phyloP scores from a whole-genome alignment of 805 yeast species.

The Metschnikowia cubensis region DNA sequence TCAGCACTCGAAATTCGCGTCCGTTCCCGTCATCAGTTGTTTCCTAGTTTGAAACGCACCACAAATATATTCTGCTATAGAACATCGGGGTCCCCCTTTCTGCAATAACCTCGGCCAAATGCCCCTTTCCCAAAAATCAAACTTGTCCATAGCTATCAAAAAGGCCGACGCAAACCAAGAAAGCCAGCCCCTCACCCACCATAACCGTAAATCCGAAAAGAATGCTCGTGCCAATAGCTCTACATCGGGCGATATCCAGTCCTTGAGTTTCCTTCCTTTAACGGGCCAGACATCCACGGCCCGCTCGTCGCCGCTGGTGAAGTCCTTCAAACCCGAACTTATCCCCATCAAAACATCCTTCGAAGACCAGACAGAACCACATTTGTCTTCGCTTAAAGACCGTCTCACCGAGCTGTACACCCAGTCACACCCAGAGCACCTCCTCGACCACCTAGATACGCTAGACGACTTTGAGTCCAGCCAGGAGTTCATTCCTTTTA shows the following conservation, averaged over 20 bases:
- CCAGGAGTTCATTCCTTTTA: conserved; percentile 5
- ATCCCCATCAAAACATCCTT: conserved; percentile 37
- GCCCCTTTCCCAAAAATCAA: conserved; percentile 32
- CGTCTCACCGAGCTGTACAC: conserved; percentile 17
- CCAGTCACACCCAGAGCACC: conserved; percentile 2
- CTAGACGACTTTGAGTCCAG: conserved; percentile 9
- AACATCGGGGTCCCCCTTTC: not conserved
- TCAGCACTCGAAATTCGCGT: not conserved
- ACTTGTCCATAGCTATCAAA: conserved; percentile 42
- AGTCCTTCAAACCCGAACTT: conserved; percentile 33
- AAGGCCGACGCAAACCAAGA: conserved; percentile 33
- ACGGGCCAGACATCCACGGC: conserved; percentile 19
- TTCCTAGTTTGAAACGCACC: conserved; percentile 2
- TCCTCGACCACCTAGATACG: conserved; percentile 12
- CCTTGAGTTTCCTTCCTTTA: conserved; percentile 14
- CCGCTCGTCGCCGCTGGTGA: conserved; percentile 29
- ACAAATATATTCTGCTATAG: conserved; percentile 2
- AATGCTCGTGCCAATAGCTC: conserved; percentile 9
- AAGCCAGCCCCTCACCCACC: conserved; percentile 16
- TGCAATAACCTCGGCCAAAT: conserved; percentile 9
- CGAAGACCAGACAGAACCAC: conserved; percentile 17
- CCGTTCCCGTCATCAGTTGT: not conserved
- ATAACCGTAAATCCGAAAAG: conserved; percentile 8
- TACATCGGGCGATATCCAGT: conserved; percentile 10
- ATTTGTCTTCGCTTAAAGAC: conserved; percentile 15